Percentiles rank a stretch among this genome's conserved stretches.
phyloP scores from a whole-genome alignment of 2,329 filamentous ascomycete species.

The Neopestalotiopsis clavispora region DNA sequence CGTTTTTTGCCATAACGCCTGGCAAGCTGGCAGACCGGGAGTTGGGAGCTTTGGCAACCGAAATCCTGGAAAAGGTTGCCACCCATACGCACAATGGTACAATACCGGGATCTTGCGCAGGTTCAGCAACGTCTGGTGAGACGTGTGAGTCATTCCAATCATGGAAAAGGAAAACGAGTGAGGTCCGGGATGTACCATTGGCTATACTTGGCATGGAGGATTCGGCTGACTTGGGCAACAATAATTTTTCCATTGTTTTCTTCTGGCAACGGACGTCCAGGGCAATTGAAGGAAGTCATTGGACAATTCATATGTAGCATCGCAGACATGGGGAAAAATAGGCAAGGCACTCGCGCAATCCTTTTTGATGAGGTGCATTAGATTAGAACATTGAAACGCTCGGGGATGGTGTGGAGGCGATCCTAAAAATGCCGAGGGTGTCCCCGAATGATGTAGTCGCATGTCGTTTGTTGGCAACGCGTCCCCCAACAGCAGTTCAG shows the following conservation, averaged over 20 bases:
- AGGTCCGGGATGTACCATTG: slow-evolving; percentile 23
- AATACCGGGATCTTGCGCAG: slow-evolving; percentile 7
- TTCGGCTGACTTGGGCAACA: background rate
- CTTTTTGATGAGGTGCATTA: background rate
- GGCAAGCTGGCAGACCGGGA: background rate
- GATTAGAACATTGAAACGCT: background rate
- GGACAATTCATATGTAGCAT: background rate
- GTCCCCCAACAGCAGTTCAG: background rate
- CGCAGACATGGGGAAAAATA: background rate
- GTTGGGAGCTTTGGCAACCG: background rate
- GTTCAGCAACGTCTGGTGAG: slow-evolving; percentile 18
- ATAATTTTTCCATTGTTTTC: background rate
- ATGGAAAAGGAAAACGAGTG: slow-evolving; percentile 16
- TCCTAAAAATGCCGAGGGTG: background rate
- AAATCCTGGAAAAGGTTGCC: slow-evolving; percentile 1
- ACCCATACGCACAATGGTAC: background rate
- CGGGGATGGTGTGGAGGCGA: background rate
- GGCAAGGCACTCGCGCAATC: slow-evolving; percentile 9
- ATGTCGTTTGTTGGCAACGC: background rate
- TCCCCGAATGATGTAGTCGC: background rate
- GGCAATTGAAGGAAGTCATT: slow-evolving; percentile 5
- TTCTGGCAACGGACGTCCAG: background rate
- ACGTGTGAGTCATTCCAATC: slow-evolving; percentile 27
- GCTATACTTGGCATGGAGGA: slow-evolving; percentile 31
- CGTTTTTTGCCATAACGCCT: background rate